These are phyloP conservation scores for Lotmaria passim DNA, from an alignment of 208 protist species.

Conservation along the genomic window DNA sequence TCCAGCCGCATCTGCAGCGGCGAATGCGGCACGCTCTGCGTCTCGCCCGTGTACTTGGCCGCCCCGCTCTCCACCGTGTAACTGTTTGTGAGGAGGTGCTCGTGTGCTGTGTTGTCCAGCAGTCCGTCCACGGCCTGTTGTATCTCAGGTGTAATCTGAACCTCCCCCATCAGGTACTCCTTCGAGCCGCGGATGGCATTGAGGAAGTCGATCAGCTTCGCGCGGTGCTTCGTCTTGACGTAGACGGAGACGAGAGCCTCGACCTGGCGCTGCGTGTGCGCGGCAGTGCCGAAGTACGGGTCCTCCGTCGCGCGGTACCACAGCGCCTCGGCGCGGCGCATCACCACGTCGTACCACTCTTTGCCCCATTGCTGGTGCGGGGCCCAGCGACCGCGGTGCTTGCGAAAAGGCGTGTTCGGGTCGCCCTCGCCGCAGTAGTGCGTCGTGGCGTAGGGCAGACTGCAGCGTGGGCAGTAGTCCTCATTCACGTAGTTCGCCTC, in stretches of 20 bases:
- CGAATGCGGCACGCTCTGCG: slow-evolving; percentile 74
- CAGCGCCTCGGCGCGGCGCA: slow-evolving; percentile 86
- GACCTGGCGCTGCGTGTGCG: slow-evolving; percentile 86
- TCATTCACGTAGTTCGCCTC: slow-evolving; percentile 87
- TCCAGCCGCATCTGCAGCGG: slow-evolving; percentile 88
- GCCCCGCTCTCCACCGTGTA: slow-evolving; percentile 61
- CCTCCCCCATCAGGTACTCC: slow-evolving; percentile 68
- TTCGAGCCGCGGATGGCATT: slow-evolving; percentile 71
- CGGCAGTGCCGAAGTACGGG: slow-evolving; percentile 76
- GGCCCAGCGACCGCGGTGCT: slow-evolving; percentile 85
- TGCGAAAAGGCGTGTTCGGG: slow-evolving; percentile 76
- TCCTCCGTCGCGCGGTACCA: slow-evolving; percentile 90
- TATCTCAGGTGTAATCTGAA: slow-evolving; percentile 70
- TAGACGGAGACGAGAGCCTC: slow-evolving; percentile 81
- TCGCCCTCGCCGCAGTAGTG: slow-evolving; percentile 89
- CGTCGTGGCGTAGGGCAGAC: slow-evolving; percentile 79
- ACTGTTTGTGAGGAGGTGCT: slow-evolving; percentile 86
- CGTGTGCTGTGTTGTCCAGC: slow-evolving; percentile 83
- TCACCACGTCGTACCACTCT: slow-evolving; percentile 90
- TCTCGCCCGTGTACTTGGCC: slow-evolving; percentile 69
- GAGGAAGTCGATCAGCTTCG: slow-evolving; percentile 87
- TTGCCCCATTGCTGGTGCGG: slow-evolving; percentile 85
- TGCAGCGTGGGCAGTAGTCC: slow-evolving; percentile 89
- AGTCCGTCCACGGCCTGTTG: slow-evolving; percentile 61
- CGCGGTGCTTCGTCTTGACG: slow-evolving; percentile 75